Percentiles rank a stretch among this genome's conserved stretches.
phyloP scores from a whole-genome alignment of 306 rosid genomes.

The Acmispon strigosus region DNA sequence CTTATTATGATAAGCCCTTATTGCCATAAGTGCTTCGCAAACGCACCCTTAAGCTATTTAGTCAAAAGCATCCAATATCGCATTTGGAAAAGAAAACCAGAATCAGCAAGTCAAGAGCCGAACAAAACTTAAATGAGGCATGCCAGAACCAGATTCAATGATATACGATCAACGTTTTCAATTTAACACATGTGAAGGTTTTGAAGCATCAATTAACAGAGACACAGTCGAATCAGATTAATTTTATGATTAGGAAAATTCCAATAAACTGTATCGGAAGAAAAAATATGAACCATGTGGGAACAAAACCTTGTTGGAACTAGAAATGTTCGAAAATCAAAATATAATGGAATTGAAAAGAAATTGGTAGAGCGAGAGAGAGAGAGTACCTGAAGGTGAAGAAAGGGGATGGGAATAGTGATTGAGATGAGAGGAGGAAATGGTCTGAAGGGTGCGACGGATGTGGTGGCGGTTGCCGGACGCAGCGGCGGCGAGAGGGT shows the following conservation, averaged over 20 bases:
- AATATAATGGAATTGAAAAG: not conserved
- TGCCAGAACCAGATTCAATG: not conserved
- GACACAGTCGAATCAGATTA: not conserved
- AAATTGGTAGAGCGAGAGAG: not conserved
- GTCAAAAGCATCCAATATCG: too few species aligned
- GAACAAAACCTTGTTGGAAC: not conserved
- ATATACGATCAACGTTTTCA: not conserved
- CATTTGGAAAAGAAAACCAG: too few species aligned
- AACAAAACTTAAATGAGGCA: not conserved
- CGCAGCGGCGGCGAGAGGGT: slow-evolving; percentile 8
- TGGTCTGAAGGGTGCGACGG: slow-evolving; percentile 22
- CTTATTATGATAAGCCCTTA: too few species aligned
- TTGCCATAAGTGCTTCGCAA: too few species aligned
- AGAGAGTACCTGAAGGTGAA: slow-evolving; percentile 28
- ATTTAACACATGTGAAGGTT: not conserved
- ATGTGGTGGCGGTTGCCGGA: slow-evolving; percentile 5
- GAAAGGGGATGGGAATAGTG: slow-evolving; percentile 8
- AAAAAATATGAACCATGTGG: not conserved
- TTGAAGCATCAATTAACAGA: not conserved
- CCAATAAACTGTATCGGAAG: not conserved
- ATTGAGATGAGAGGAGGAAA: slow-evolving; percentile 26
- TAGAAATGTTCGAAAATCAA: not conserved
- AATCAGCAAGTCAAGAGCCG: too few species aligned
- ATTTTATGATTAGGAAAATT: not conserved
- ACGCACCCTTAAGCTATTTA: too few species aligned